Conservation (phyloP, 805 yeast genomes). For the Yarrowia porcina region DNA sequence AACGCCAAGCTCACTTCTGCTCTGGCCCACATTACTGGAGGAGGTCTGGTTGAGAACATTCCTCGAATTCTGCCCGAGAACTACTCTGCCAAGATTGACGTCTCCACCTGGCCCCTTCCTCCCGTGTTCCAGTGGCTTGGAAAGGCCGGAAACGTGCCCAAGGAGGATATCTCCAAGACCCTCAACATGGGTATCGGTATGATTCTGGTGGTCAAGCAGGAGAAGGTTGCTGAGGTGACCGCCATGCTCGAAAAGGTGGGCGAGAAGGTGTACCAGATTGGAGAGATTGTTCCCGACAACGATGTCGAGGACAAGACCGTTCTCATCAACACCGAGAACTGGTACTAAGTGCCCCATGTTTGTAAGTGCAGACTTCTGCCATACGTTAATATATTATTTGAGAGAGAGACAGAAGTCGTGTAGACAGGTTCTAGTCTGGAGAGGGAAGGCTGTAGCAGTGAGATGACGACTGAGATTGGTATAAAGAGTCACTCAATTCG, state of each 20-base stretch:
- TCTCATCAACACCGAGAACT: slow-evolving; percentile 36
- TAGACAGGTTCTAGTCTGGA: no score
- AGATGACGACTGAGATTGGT: no score
- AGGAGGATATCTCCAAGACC: slow-evolving; percentile 79
- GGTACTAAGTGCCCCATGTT: slow-evolving; percentile 34
- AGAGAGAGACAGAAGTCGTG: neutral
- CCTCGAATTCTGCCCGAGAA: slow-evolving; percentile 88
- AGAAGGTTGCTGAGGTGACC: slow-evolving; percentile 57
- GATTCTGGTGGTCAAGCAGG: slow-evolving; percentile 77
- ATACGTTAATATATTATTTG: slow-evolving; percentile 1
- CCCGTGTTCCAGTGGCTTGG: slow-evolving; percentile 94
- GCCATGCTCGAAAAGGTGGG: slow-evolving; percentile 57
- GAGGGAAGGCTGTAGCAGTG: no score
- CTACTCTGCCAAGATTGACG: slow-evolving; percentile 78
- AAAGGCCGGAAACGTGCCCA: slow-evolving; percentile 84
- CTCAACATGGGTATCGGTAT: slow-evolving; percentile 96
- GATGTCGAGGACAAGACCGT: slow-evolving; percentile 44
- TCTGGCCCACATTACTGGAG: slow-evolving; percentile 96
- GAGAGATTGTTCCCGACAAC: slow-evolving; percentile 45
- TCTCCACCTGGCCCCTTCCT: slow-evolving; percentile 77
- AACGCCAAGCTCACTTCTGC: slow-evolving; percentile 70
- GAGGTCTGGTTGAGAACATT: slow-evolving; percentile 93
- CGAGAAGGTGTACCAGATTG: slow-evolving; percentile 72
- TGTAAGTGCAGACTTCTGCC: slow-evolving; percentile 21
- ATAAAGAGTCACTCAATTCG: no score